Percentiles rank a stretch among this genome's conserved stretches.
phyloP scores from a whole-genome alignment of 305 asterid species.

The Fraxinus angustifolia region DNA sequence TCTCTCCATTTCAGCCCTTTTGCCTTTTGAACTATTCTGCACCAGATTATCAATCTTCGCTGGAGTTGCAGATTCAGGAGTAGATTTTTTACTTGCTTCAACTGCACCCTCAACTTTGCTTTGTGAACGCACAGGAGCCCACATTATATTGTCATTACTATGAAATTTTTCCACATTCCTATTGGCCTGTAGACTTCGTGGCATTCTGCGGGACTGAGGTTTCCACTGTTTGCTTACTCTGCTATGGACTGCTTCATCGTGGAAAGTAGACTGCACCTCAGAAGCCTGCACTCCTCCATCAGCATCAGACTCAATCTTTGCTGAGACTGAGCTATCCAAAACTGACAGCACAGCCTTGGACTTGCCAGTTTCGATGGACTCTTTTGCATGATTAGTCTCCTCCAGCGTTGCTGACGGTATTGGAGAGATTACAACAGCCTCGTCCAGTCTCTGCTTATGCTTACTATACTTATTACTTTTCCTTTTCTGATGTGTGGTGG shows the following conservation, averaged over 20 bases:
- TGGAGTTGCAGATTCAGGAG: slow-evolving; percentile 35
- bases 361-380: slow-evolving; percentile 38
- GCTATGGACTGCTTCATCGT: slow-evolving; percentile 52
- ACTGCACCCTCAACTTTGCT: slow-evolving; percentile 55
- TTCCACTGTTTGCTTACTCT: slow-evolving; percentile 53
- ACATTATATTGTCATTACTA: slow-evolving; percentile 59
- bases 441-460: slow-evolving; percentile 57
- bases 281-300: slow-evolving; percentile 40
- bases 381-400: slow-evolving; percentile 31
- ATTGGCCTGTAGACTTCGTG: slow-evolving; percentile 60
- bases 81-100: slow-evolving; percentile 42
- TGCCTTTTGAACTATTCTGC: slow-evolving; percentile 60
- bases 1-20: slow-evolving; percentile 97
- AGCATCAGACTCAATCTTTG: slow-evolving; percentile 32
- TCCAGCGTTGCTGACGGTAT: slow-evolving; percentile 30
- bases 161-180: slow-evolving; percentile 56
- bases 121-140: slow-evolving; percentile 91
- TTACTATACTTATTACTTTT: slow-evolving; percentile 48
- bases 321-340: slow-evolving; percentile 34
- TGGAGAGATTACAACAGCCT: slow-evolving; percentile 31
- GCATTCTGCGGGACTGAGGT: slow-evolving; percentile 58
- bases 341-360: slow-evolving; percentile 36
- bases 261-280: slow-evolving; percentile 38
- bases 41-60: slow-evolving; percentile 40
- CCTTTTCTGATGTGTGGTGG: slow-evolving; percentile 55